Percentiles rank a stretch among this genome's conserved stretches.
Conservation (phyloP, 768 basidiomycete genomes). For the Kwoniella dendrophila region DNA sequence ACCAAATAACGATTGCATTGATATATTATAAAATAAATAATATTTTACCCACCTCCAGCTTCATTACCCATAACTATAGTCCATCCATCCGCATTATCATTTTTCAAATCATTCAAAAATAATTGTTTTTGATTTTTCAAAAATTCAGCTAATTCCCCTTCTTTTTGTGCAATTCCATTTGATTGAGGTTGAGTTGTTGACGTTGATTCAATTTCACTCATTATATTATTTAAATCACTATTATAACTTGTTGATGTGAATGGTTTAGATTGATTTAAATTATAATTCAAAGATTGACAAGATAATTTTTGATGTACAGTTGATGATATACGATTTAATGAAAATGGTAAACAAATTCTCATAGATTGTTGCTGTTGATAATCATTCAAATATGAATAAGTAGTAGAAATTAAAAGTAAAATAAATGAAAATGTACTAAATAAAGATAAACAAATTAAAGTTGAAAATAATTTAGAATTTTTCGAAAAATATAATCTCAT, state of each 20-base stretch:
- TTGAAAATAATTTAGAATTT: slow-evolving; percentile 10
- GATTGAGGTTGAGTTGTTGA: neutral
- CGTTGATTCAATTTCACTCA: neutral
- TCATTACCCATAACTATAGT: slow-evolving; percentile 92
- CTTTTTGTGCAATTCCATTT: slow-evolving; percentile 7
- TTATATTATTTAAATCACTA: neutral
- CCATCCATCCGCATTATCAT: slow-evolving; percentile 66
- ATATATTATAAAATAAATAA: slow-evolving; percentile 1
- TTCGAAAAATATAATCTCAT: no score
- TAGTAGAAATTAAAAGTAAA: neutral
- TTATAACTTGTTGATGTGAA: neutral
- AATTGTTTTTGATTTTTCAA: slow-evolving; percentile 62
- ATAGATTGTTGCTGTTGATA: slow-evolving; percentile 32
- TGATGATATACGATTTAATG: slow-evolving; percentile 33
- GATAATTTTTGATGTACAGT: slow-evolving; percentile 34
- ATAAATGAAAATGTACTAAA: neutral
- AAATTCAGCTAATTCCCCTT: slow-evolving; percentile 54
- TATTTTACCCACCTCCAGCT: slow-evolving; percentile 81
- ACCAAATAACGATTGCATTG: no score
- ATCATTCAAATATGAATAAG: no score
- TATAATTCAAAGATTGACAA: slow-evolving; percentile 37
- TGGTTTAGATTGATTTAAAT: no score
- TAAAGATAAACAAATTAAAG: no score
- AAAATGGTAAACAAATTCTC: slow-evolving; percentile 48
- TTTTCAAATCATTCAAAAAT: slow-evolving; percentile 66